Conservation (phyloP, 1,139 yeast species). For the Suhomyces ambrosiae region DNA sequence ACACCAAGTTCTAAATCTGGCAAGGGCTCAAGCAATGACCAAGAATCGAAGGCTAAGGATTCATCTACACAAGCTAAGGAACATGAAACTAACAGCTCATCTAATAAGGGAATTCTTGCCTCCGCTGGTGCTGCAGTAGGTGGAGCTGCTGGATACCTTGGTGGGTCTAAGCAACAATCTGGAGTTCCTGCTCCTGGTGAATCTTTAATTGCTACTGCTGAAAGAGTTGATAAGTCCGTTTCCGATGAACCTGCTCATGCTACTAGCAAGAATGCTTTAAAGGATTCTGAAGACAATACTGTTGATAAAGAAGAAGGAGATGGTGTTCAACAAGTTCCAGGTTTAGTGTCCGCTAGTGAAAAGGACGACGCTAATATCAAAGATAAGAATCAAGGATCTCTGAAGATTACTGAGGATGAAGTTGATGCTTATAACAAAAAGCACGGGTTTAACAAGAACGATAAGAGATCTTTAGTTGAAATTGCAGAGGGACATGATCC, state of each 20-base stretch:
- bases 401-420: constrained; percentile 22
- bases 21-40: background rate
- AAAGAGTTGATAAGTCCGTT: constrained; percentile 24
- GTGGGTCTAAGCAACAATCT: constrained; percentile 3
- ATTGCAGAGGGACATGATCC: constrained; percentile 31
- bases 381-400: constrained; percentile 9
- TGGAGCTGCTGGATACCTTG: constrained; percentile 15
- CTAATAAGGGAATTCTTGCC: constrained; percentile 7
- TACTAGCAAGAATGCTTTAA: constrained; percentile 7
- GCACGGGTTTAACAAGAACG: constrained; percentile 26
- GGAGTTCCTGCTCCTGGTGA: constrained; percentile 17
- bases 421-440: constrained; percentile 32
- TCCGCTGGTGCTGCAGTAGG: constrained; percentile 17
- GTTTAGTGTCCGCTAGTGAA: constrained; percentile 11
- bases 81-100: background rate
- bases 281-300: constrained; percentile 3
- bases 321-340: constrained; percentile 17
- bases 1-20: background rate
- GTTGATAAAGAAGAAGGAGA: constrained; percentile 7
- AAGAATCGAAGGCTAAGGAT: background rate
- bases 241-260: constrained; percentile 24
- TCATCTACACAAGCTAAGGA: too few relatives aligned
- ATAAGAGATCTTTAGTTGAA: constrained; percentile 31
- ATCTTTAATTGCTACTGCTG: constrained; percentile 28
- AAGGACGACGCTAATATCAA: constrained; percentile 9